Evolutionary conservation across 768 basidiomycete genomes (phyloP).

Genomic region (Kwoniella botswanensis): DNA sequence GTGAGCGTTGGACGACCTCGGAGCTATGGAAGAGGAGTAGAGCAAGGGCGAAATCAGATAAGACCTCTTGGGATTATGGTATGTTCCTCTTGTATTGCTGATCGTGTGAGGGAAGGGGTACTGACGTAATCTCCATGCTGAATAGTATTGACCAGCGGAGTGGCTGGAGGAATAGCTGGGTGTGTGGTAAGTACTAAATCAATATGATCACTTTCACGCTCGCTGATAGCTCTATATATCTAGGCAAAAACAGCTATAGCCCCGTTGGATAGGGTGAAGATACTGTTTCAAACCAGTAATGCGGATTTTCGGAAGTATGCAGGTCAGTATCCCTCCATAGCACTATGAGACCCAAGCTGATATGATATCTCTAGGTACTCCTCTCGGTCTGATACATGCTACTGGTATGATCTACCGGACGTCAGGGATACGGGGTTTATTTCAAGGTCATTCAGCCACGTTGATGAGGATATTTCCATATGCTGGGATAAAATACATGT

Average conservation of each 20-base stretch:
- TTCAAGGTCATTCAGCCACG: slow-evolving; percentile 96
- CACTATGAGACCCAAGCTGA: too few species aligned
- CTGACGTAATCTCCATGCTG: slow-evolving; percentile 53
- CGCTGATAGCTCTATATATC: neutral
- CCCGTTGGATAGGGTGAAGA: slow-evolving; percentile 96
- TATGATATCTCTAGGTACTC: slow-evolving; percentile 67
- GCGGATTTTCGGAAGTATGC: slow-evolving; percentile 92
- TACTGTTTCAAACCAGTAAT: slow-evolving; percentile 96
- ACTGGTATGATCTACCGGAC: slow-evolving; percentile 67
- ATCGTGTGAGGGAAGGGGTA: slow-evolving; percentile 12
- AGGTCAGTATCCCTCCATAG: slow-evolving; percentile 63
- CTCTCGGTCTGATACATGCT: slow-evolving; percentile 81
- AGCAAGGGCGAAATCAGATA: slow-evolving; percentile 53
- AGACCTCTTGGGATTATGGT: slow-evolving; percentile 58
- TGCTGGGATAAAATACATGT: slow-evolving; percentile 95
- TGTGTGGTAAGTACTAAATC: slow-evolving; percentile 71
- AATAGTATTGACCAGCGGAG: slow-evolving; percentile 73
- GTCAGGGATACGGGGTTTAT: slow-evolving; percentile 74
- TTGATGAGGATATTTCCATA: slow-evolving; percentile 94
- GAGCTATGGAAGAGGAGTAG: slow-evolving; percentile 50
- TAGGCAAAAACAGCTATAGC: slow-evolving; percentile 95
- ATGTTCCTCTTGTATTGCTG: slow-evolving; percentile 9
- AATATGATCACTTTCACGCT: neutral
- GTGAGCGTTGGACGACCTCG: slow-evolving; percentile 37
- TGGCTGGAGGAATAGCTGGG: slow-evolving; percentile 92